Percentiles rank a stretch among this genome's conserved stretches.
Conservation (phyloP, 2,329 filamentous ascomycete genomes). For the Xylariales sp. region DNA sequence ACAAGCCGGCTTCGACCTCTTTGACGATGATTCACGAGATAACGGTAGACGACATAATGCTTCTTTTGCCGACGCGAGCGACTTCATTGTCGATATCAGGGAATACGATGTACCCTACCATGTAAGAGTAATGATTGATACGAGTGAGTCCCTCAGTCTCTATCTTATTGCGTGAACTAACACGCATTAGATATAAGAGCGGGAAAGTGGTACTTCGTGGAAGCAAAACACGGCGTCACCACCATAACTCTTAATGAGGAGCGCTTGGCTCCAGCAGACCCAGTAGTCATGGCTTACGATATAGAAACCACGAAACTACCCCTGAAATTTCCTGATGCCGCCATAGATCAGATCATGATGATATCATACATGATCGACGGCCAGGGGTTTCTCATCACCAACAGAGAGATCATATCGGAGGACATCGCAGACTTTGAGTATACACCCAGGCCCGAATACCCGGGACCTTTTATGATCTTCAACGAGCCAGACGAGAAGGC, state of each 20-base stretch:
- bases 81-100: slow-evolving; percentile 96
- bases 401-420: slow-evolving; percentile 94
- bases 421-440: slow-evolving; percentile 98
- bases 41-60: slow-evolving; percentile 74
- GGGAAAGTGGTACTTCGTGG: slow-evolving; percentile 94
- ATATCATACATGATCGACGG: slow-evolving; percentile 99
- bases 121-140: slow-evolving; percentile 96
- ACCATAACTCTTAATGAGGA: slow-evolving; percentile 83
- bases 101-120: slow-evolving; percentile 99
- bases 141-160: slow-evolving; percentile 54
- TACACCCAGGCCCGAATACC: slow-evolving; percentile 93
- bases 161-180: not conserved
- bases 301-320: slow-evolving; percentile 97
- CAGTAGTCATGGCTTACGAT: slow-evolving; percentile 98
- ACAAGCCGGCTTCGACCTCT: slow-evolving; percentile 69
- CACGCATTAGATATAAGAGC: slow-evolving; percentile 72
- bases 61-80: slow-evolving; percentile 80
- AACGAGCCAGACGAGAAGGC: slow-evolving; percentile 93
- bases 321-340: slow-evolving; percentile 91
- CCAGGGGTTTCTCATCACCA: slow-evolving; percentile 95
- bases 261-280: slow-evolving; percentile 83
- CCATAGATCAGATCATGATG: slow-evolving; percentile 99
- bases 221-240: slow-evolving; percentile 85
- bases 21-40: slow-evolving; percentile 80
- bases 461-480: slow-evolving; percentile 94